Percentiles rank a stretch among this genome's conserved stretches.
Evolutionary conservation across 768 basidiomycete genomes (phyloP).

Genomic region (Rhizopogon vinicolor): DNA sequence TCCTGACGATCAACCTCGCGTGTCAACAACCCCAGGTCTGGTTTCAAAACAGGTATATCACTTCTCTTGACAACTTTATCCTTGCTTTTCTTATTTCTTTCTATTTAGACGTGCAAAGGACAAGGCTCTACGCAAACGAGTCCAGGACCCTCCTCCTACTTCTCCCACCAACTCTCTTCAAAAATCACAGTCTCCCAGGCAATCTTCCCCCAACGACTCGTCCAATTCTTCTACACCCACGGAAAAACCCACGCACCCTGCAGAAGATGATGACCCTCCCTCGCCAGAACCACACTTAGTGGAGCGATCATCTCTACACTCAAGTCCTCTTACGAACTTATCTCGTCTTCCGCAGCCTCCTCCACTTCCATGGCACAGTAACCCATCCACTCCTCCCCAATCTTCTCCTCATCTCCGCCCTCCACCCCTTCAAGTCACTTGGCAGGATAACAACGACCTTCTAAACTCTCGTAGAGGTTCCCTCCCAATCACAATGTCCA

Average conservation of each 20-base stretch:
- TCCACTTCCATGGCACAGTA: slow-evolving; percentile 24
- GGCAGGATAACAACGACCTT: slow-evolving; percentile 25
- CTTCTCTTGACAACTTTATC: background rate
- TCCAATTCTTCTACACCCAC: slow-evolving; percentile 33
- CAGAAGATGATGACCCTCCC: slow-evolving; percentile 9
- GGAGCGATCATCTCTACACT: slow-evolving; percentile 1
- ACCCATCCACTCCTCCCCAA: slow-evolving; percentile 27
- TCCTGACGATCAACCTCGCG: slow-evolving; percentile 17
- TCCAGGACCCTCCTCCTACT: slow-evolving; percentile 13
- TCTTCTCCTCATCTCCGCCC: slow-evolving; percentile 19
- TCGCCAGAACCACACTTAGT: slow-evolving; percentile 1
- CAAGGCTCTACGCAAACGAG: slow-evolving; percentile 61
- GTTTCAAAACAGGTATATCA: slow-evolving; percentile 78
- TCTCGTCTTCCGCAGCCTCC: slow-evolving; percentile 16
- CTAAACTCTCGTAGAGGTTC: slow-evolving; percentile 47
- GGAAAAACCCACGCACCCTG: slow-evolving; percentile 30
- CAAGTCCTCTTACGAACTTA: slow-evolving; percentile 17
- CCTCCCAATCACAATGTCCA: slow-evolving; percentile 37
- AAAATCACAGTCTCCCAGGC: slow-evolving; percentile 13
- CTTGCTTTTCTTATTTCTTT: slow-evolving; percentile 6
- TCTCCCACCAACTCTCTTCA: slow-evolving; percentile 3
- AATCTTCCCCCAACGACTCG: slow-evolving; percentile 26
- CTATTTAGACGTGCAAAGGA: slow-evolving; percentile 73
- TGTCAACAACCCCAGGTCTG: slow-evolving; percentile 55
- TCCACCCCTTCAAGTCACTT: slow-evolving; percentile 15